Base-by-base conservation (phyloP, 305 asterid species). In the Fraxinus dipetala region DNA sequence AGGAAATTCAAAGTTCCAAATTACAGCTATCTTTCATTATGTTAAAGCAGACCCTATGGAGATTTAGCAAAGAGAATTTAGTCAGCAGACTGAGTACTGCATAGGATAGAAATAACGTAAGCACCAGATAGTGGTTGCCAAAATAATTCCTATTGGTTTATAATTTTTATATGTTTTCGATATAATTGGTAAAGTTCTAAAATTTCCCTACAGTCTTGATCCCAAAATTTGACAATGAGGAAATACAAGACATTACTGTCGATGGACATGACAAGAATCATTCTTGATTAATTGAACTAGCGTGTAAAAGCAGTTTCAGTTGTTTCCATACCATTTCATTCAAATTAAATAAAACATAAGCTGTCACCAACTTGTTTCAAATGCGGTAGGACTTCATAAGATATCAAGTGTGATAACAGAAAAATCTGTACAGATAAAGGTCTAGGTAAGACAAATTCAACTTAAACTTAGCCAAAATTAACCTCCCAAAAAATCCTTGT, bases 61-160 rank as follows among this genome's bases (percentile, higher is more conserved):
- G 45, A 16, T 38, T 75, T 20, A 56, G 38, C 24, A 80, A 69
- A 80, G 83, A 81, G 36, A 78, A 86, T 48, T 30, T 28, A 22
- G n/a, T 30, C 78, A 76, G 79, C 63, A 40, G 75, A 78, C 31
- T 28, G 59, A n/a, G 80, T 40, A 26, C 63, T 56, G 6, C 67
- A 78, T 54, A 54, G 43, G 72, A 79, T 34, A 70, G 45, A 61
- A 20, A 74, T 73, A 30, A 69, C 9, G 36, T 70, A n/a, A 69
- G 63, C 67, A 82, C 73, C 76, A 22, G 79, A 74, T 24, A 51
- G 54, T 75, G 43, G 22, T 54, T 28, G 54, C 54, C 40, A 82
- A 34, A 70, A 61, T 56, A 70, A 28, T 32, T 72, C 28, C 34
- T 10, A 26, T 73, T 14, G 20, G 61, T 75, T 30, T 81, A 22